A percentile compares a stretch with the other conserved stretches of the same genome.
Conservation (phyloP, 441 rosid species). For the Macaranga tanarius region DNA sequence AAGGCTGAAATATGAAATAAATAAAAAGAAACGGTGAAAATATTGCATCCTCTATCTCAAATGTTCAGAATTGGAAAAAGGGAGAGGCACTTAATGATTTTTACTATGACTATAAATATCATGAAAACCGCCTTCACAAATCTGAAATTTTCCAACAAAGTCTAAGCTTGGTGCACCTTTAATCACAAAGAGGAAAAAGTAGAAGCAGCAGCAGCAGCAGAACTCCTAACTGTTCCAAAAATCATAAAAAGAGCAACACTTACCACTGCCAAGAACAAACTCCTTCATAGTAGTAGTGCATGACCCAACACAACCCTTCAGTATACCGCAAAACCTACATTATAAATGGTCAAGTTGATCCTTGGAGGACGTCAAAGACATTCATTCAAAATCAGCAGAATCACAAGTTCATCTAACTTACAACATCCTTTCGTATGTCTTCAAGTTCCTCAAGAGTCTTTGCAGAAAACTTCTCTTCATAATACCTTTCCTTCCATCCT, state of each 20-base stretch:
- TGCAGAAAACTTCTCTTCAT: conserved; percentile 73
- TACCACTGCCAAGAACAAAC: conserved; percentile 99
- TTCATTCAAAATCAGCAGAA: background rate
- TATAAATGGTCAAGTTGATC: conserved; percentile 25
- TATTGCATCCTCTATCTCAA: background rate
- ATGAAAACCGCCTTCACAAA: conserved; percentile 1
- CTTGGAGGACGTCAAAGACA: conserved; percentile 12
- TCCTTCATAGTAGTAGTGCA: conserved; percentile 96
- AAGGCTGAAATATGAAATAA: background rate
- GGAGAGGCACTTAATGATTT: background rate
- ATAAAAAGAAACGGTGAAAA: background rate
- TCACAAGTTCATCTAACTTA: conserved; percentile 37
- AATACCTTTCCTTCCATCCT: conserved; percentile 98
- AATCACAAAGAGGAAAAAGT: background rate
- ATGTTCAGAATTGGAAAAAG: background rate
- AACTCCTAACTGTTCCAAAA: conserved; percentile 2
- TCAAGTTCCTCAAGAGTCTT: conserved; percentile 69
- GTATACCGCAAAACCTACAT: conserved; percentile 73
- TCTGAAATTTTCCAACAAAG: conserved; percentile 2
- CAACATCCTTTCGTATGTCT: conserved; percentile 76
- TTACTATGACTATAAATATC: background rate
- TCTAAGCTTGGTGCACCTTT: background rate
- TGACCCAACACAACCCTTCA: conserved; percentile 96
- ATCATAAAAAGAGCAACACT: conserved; percentile 35
- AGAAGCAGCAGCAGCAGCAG: background rate